Evolutionary conservation across 2,329 filamentous ascomycete genomes (phyloP).

Genomic region (Colletotrichum sp.): DNA sequence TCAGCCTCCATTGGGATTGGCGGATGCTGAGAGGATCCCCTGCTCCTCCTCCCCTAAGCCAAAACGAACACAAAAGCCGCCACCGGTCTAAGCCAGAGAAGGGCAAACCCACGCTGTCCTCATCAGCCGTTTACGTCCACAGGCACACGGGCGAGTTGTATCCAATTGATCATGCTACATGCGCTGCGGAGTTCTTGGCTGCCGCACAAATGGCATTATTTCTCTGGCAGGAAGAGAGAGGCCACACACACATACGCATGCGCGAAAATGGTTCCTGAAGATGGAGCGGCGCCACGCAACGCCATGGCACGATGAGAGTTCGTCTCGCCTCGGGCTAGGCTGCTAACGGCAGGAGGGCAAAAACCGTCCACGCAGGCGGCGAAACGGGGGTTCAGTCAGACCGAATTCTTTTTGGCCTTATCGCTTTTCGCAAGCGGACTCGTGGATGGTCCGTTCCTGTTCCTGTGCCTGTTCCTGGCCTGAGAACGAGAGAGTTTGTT

Average conservation of each 20-base stretch:
- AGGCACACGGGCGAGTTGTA: not conserved
- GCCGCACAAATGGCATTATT: not conserved
- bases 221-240: not conserved
- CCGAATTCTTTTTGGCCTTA: not conserved
- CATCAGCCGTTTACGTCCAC: not conserved
- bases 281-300: not conserved
- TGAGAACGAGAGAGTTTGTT: not conserved
- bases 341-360: not conserved
- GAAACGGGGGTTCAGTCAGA: not conserved
- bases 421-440: not conserved
- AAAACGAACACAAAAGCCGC: not conserved
- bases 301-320: not conserved
- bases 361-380: not conserved
- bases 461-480: not conserved
- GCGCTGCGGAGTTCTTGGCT: not conserved
- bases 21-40: not conserved
- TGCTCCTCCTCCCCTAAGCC: not conserved
- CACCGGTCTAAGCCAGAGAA: not conserved
- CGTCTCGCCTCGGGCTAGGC: not conserved
- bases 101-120: not conserved
- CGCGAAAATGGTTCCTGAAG: not conserved
- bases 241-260: not conserved
- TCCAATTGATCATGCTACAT: not conserved
- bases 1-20: not conserved
- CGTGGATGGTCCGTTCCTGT: not conserved